Percentiles rank a stretch among this genome's conserved stretches.
Evolutionary conservation across 139 green algal genomes (phyloP).

Genomic region (Spirogloea muscicola): DNA sequence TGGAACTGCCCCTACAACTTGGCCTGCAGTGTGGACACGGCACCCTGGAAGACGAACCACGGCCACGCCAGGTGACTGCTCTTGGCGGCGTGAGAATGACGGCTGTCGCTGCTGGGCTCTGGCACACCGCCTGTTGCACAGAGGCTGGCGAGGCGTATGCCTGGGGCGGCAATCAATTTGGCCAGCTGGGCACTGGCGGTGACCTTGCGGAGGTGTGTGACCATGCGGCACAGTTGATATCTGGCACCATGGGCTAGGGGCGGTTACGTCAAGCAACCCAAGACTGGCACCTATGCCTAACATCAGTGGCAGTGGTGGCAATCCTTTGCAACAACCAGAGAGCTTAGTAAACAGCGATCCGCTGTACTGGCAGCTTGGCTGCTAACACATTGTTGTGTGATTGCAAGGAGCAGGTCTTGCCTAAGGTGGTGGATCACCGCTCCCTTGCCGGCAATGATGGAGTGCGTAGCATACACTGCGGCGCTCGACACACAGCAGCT

Average conservation of each 20-base stretch:
- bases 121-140: slow-evolving; percentile 54
- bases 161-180: slow-evolving; percentile 56
- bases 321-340: background rate
- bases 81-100: slow-evolving; percentile 43
- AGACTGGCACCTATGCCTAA: no score
- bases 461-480: slow-evolving; percentile 2
- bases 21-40: slow-evolving; percentile 10
- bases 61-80: background rate
- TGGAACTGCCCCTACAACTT: background rate
- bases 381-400: background rate
- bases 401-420: slow-evolving; percentile 58
- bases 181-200: slow-evolving; percentile 47
- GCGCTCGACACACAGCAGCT: slow-evolving; percentile 3
- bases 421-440: slow-evolving; percentile 22
- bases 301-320: background rate
- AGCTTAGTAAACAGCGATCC: background rate
- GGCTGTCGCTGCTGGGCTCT: background rate
- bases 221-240: background rate
- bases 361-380: background rate
- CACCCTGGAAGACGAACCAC: background rate
- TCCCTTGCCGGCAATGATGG: background rate
- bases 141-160: slow-evolving; percentile 54
- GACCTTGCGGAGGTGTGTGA: slow-evolving; percentile 48
- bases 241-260: background rate
- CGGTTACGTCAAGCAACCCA: no score